A percentile compares a stretch with the other conserved stretches of the same genome.
These are phyloP conservation scores for Aspergillus campestris DNA, from an alignment of 495 filamentous ascomycete genomes.

Conservation along the genomic window DNA sequence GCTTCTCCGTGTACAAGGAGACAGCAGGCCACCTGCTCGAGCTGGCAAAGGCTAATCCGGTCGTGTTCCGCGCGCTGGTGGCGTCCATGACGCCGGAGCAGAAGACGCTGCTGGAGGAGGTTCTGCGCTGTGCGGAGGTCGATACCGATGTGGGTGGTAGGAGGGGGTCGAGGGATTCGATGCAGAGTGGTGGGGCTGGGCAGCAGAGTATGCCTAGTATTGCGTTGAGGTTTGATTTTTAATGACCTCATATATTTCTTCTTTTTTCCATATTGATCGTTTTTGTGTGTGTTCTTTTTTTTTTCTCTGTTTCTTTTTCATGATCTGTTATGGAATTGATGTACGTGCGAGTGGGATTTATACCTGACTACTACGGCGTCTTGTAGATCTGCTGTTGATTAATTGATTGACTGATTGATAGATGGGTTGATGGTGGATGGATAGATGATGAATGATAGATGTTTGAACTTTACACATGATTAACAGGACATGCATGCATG, in stretches of 20 bases:
- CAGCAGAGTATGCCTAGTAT: constrained; percentile 69
- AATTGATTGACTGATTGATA: no score
- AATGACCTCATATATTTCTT: not conserved
- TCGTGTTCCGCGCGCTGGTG: constrained; percentile 67
- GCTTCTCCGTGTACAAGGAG: constrained; percentile 47
- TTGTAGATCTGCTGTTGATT: no score
- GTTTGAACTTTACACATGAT: no score
- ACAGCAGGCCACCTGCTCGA: constrained; percentile 71
- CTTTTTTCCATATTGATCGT: not conserved
- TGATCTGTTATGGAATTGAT: not conserved
- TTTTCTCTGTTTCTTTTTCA: constrained; percentile 1
- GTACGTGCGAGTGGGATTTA: no score
- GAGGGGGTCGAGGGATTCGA: constrained; percentile 21
- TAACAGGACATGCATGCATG: no score
- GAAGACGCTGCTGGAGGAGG: constrained; percentile 71
- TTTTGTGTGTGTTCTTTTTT: not conserved
- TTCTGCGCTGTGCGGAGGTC: constrained; percentile 54
- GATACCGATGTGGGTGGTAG: constrained; percentile 21
- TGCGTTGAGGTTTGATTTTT: constrained; percentile 90
- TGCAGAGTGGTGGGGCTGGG: constrained; percentile 26
- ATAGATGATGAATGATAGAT: no score
- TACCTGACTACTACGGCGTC: no score
- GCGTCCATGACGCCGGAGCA: constrained; percentile 60
- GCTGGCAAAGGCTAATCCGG: constrained; percentile 65
- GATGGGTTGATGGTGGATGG: no score